Percentiles rank a stretch among this genome's conserved stretches.
These are phyloP conservation scores for Alternaria solani DNA, from an alignment of 2,329 filamentous ascomycete species.

Conservation along the genomic window DNA sequence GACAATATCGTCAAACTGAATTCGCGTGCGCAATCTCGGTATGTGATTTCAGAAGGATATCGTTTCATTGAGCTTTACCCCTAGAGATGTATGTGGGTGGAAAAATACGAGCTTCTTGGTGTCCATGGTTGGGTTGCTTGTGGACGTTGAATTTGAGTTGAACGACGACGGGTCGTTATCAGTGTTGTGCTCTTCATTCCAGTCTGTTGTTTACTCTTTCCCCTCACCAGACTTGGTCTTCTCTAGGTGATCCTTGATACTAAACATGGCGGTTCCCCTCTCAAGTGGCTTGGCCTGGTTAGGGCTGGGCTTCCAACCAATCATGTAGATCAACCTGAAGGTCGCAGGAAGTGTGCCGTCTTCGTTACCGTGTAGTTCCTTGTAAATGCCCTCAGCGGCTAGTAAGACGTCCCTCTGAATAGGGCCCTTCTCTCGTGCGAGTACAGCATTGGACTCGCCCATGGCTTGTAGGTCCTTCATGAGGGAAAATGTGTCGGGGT, in stretches of 20 bases:
- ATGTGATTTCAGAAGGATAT: no score
- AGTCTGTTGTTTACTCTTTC: slow-evolving; percentile 12
- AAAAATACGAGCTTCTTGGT: no score
- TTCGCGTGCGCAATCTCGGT: no score
- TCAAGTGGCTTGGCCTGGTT: slow-evolving; percentile 81
- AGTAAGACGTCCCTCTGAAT: slow-evolving; percentile 84
- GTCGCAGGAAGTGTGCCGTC: slow-evolving; percentile 78
- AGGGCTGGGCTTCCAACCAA: slow-evolving; percentile 90
- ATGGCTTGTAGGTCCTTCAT: slow-evolving; percentile 96
- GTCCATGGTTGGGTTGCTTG: no score
- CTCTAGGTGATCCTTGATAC: slow-evolving; percentile 82
- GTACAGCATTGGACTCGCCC: slow-evolving; percentile 91
- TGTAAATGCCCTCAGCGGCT: slow-evolving; percentile 88
- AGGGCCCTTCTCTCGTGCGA: slow-evolving; percentile 79
- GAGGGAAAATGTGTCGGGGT: slow-evolving; percentile 85
- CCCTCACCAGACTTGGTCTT: slow-evolving; percentile 46
- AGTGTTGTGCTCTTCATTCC: background rate
- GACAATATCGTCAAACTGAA: no score
- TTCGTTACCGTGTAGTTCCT: slow-evolving; percentile 80
- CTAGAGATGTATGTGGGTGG: no score
- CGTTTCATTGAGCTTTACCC: no score
- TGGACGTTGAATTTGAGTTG: background rate
- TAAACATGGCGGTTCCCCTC: slow-evolving; percentile 85
- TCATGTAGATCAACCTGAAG: slow-evolving; percentile 97
- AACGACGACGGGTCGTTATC: background rate